Evolutionary conservation across 495 filamentous ascomycete species (phyloP).

Genomic region (Schizothecium vesticola): DNA sequence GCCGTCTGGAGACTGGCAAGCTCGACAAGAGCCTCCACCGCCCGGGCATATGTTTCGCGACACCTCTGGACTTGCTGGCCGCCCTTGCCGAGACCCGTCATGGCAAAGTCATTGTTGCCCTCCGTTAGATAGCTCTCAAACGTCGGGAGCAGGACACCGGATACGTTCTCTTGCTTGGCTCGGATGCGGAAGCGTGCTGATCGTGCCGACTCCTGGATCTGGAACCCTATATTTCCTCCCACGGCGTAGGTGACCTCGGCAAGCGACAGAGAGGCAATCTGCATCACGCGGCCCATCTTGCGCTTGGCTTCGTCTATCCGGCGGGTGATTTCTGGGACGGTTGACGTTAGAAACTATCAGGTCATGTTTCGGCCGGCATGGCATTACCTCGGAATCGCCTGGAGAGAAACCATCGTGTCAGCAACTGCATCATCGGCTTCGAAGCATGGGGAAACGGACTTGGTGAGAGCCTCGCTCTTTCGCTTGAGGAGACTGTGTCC

Average conservation of each 20-base stretch:
- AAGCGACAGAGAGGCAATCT: constrained; percentile 94
- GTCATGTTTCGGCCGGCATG: not conserved
- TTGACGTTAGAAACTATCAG: not conserved
- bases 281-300: constrained; percentile 99
- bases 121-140: constrained; percentile 87
- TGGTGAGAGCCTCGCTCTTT: constrained; percentile 90
- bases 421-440: not conserved
- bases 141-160: constrained; percentile 84
- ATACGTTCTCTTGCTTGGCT: constrained; percentile 97
- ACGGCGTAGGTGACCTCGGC: constrained; percentile 98
- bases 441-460: constrained; percentile 43
- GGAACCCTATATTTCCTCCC: constrained; percentile 91
- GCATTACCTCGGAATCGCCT: constrained; percentile 79
- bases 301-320: constrained; percentile 98
- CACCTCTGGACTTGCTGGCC: constrained; percentile 95
- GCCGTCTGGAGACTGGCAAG: constrained; percentile 95
- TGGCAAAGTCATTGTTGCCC: constrained; percentile 89
- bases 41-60: constrained; percentile 93
- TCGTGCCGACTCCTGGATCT: constrained; percentile 94
- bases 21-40: constrained; percentile 95
- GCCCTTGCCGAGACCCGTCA: constrained; percentile 94
- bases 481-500: constrained; percentile 83
- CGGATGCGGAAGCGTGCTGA: constrained; percentile 85
- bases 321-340: constrained; percentile 69
- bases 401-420: constrained; percentile 18